phyloP scores from a whole-genome alignment of 2,329 filamentous ascomycete genomes.

The Cladosporium velox region DNA sequence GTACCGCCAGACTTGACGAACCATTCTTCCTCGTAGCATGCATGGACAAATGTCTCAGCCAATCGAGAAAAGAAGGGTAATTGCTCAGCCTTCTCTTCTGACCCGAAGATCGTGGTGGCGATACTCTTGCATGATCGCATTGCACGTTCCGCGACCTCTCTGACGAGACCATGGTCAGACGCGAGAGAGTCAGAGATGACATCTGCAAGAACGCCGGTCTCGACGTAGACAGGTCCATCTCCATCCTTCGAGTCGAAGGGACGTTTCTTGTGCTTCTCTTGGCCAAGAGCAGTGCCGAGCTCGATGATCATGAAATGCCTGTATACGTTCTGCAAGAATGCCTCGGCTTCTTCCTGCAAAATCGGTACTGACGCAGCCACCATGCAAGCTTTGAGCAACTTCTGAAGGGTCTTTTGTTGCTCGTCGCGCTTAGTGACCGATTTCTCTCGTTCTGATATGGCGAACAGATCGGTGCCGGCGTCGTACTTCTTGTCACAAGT shows the following conservation, averaged over 20 bases:
- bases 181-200: conserved; percentile 87
- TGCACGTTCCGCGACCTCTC: conserved; percentile 77
- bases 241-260: conserved; percentile 83
- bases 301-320: conserved; percentile 90
- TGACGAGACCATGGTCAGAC: conserved; percentile 77
- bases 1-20: conserved; percentile 95
- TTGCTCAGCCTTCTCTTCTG: conserved; percentile 67
- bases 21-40: conserved; percentile 97
- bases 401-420: conserved; percentile 80
- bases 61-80: conserved; percentile 85
- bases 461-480: conserved; percentile 69
- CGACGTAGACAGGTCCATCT: conserved; percentile 83
- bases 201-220: conserved; percentile 83
- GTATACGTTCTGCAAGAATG: conserved; percentile 78
- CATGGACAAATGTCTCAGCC: conserved; percentile 83
- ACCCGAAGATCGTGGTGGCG: conserved; percentile 76
- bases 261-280: conserved; percentile 72
- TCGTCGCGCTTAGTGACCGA: conserved; percentile 85
- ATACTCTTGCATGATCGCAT: conserved; percentile 78
- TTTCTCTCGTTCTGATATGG: conserved; percentile 73
- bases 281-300: conserved; percentile 79
- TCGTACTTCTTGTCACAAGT: conserved; percentile 72
- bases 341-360: conserved; percentile 72
- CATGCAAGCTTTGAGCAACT: conserved; percentile 84
- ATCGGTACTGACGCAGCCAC: conserved; percentile 74